phyloP scores from a whole-genome alignment of 768 basidiomycete species.

The Serendipita sp. region DNA sequence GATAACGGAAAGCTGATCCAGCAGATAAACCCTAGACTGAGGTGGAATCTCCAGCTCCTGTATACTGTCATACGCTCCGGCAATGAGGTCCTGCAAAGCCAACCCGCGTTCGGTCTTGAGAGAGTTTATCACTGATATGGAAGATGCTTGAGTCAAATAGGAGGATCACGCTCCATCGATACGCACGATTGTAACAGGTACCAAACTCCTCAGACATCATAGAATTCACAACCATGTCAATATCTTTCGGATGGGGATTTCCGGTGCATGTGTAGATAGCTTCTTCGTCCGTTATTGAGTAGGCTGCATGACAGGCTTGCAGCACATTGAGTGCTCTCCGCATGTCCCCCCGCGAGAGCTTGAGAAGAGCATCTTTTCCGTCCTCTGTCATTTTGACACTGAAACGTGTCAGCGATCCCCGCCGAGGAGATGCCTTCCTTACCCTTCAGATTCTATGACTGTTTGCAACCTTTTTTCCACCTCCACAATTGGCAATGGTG shows the following conservation, averaged over 20 bases:
- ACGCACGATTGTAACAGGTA: slow-evolving; percentile 66
- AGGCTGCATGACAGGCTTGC: slow-evolving; percentile 97
- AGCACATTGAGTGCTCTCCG: slow-evolving; percentile 87
- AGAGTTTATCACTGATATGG: slow-evolving; percentile 57
- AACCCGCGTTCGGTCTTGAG: slow-evolving; percentile 86
- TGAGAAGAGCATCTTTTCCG: slow-evolving; percentile 78
- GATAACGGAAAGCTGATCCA: slow-evolving; percentile 87
- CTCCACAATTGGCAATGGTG: slow-evolving; percentile 70
- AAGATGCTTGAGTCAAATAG: not conserved
- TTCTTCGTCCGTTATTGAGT: slow-evolving; percentile 71
- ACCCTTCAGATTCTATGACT: slow-evolving; percentile 80
- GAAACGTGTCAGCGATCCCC: not conserved
- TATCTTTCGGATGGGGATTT: slow-evolving; percentile 82
- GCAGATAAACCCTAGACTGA: slow-evolving; percentile 73
- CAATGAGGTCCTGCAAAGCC: slow-evolving; percentile 85
- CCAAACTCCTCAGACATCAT: slow-evolving; percentile 97
- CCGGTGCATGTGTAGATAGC: slow-evolving; percentile 97
- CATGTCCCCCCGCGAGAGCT: slow-evolving; percentile 97
- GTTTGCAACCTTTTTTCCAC: slow-evolving; percentile 67
- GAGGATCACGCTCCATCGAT: not conserved
- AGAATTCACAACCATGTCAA: slow-evolving; percentile 81
- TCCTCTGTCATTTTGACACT: slow-evolving; percentile 80
- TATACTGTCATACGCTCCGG: slow-evolving; percentile 81
- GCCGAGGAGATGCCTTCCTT: slow-evolving; percentile 16
- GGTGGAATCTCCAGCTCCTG: slow-evolving; percentile 75